A percentile compares a stretch with the other conserved stretches of the same genome.
phyloP scores from a whole-genome alignment of 164 flowering plant genomes.

The Nymphaea colorata region DNA sequence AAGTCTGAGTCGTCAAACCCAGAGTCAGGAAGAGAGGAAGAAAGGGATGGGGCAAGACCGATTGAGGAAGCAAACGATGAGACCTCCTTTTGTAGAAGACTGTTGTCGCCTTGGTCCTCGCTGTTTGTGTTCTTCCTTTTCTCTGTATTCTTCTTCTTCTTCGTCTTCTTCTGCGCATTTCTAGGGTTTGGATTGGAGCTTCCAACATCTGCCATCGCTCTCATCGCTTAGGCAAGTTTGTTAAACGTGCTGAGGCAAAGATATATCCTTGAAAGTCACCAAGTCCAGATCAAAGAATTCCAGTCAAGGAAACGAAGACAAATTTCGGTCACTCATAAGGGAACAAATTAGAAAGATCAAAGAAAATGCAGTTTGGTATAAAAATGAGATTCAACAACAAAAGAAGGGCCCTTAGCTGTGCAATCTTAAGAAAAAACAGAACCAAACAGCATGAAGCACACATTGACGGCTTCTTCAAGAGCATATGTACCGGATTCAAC shows the following conservation, averaged over 20 bases:
- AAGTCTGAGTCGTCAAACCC: conserved; percentile 85
- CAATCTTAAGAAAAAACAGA: too few relatives aligned
- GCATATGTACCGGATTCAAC: too few relatives aligned
- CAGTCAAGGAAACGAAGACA: too few relatives aligned
- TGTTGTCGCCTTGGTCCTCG: conserved; percentile 20
- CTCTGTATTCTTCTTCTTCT: neutral
- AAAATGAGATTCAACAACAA: neutral
- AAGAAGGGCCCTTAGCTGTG: too few relatives aligned
- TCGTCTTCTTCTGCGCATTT: neutral
- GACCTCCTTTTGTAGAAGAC: conserved; percentile 43
- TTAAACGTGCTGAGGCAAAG: too few relatives aligned
- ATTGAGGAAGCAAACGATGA: conserved; percentile 74
- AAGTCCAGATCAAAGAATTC: too few relatives aligned
- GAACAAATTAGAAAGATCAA: too few relatives aligned
- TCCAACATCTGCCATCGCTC: neutral
- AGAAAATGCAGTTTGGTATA: neutral
- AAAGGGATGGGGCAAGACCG: conserved; percentile 33
- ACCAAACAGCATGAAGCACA: too few relatives aligned
- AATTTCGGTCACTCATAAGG: too few relatives aligned
- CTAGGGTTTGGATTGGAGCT: neutral
- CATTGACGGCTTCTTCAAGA: too few relatives aligned
- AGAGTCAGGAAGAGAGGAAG: conserved; percentile 28
- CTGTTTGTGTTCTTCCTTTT: neutral
- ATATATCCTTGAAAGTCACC: too few relatives aligned
- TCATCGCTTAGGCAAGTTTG: neutral